Evolutionary conservation across 495 filamentous ascomycete species (phyloP).

Genomic region (Aspergillus baeticus): DNA sequence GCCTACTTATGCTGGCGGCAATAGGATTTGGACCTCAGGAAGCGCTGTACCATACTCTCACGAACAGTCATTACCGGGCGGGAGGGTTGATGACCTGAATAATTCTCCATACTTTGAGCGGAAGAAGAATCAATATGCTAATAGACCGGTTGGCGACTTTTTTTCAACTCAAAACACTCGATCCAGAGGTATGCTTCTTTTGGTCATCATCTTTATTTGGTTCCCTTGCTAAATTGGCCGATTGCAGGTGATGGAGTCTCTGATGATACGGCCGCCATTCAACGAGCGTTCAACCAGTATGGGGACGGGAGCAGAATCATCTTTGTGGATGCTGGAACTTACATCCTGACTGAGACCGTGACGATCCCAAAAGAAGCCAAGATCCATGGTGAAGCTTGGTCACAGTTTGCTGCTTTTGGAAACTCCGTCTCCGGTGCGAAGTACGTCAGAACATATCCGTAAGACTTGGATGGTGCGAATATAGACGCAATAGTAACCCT

Average conservation of each 20-base stretch:
- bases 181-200: slow-evolving; percentile 16
- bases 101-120: slow-evolving; percentile 7
- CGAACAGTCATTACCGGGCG: not conserved
- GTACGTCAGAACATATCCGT: not conserved
- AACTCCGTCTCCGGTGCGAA: slow-evolving; percentile 48
- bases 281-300: slow-evolving; percentile 49
- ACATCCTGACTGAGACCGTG: slow-evolving; percentile 58
- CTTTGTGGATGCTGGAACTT: slow-evolving; percentile 62
- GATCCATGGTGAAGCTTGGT: slow-evolving; percentile 56
- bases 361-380: slow-evolving; percentile 51
- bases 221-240: not conserved
- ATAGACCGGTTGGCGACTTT: slow-evolving; percentile 19
- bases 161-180: slow-evolving; percentile 48
- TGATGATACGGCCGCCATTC: slow-evolving; percentile 49
- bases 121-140: slow-evolving; percentile 7
- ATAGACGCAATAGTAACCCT: slow-evolving; percentile 30
- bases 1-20: not conserved
- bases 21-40: not conserved
- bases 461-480: not conserved
- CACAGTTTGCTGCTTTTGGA: slow-evolving; percentile 50
- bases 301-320: slow-evolving; percentile 49
- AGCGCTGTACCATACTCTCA: not conserved
- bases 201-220: not conserved
- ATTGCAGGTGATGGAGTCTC: slow-evolving; percentile 36
- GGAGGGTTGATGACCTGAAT: not conserved